Evolutionary conservation across 148 eudicot species (phyloP).

Genomic region (Diospyros lotus): DNA sequence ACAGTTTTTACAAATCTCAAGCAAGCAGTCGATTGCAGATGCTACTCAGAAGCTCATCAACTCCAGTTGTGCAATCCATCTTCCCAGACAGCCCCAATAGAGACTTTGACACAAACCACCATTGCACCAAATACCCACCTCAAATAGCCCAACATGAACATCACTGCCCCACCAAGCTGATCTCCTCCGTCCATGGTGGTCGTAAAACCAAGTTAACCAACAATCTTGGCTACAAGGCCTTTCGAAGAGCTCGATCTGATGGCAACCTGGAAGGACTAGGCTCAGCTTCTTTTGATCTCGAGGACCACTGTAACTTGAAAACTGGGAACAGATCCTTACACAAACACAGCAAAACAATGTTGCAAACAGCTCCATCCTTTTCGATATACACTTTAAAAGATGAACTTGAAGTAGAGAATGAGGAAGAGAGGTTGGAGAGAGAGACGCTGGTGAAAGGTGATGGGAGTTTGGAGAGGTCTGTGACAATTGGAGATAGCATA

Average conservation of each 20-base stretch:
- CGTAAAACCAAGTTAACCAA: not conserved
- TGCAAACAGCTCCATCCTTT: conserved; percentile 60
- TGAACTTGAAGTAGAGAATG: conserved; percentile 14
- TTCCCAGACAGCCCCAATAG: not conserved
- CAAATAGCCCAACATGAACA: not conserved
- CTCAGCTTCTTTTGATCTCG: not conserved
- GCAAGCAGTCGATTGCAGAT: not conserved
- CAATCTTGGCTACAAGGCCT: not conserved
- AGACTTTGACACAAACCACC: not conserved
- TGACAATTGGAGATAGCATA: conserved; percentile 29
- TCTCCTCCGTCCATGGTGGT: not conserved
- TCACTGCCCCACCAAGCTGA: not conserved
- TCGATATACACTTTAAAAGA: conserved; percentile 32
- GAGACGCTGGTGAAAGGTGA: not conserved
- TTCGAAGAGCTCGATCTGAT: conserved; percentile 7
- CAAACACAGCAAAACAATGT: conserved; percentile 16
- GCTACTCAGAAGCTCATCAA: conserved; percentile 16
- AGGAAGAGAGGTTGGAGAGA: not conserved
- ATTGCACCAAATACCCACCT: not conserved
- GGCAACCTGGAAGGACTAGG: conserved; percentile 14
- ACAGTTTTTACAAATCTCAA: not conserved
- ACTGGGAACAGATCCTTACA: not conserved
- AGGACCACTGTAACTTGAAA: not conserved
- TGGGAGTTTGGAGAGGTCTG: conserved; percentile 22
- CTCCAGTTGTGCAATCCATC: conserved; percentile 10